These are phyloP conservation scores for Phialophora expanda DNA, from an alignment of 2,329 filamentous ascomycete genomes.

Conservation along the genomic window DNA sequence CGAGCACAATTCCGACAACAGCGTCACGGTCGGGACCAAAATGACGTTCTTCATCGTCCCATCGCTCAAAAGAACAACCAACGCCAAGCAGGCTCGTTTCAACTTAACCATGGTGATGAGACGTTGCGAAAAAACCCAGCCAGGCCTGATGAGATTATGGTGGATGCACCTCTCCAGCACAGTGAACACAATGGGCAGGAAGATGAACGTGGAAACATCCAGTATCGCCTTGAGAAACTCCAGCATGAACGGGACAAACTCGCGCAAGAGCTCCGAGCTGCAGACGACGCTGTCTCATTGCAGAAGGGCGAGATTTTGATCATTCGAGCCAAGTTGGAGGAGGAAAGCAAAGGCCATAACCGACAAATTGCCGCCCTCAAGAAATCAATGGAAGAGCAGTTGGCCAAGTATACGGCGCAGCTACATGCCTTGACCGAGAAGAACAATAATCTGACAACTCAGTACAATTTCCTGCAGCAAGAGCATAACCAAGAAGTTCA, in stretches of 20 bases:
- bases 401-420: constrained; percentile 59
- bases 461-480: constrained; percentile 65
- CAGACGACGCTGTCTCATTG: constrained; percentile 51
- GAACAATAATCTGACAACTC: constrained; percentile 61
- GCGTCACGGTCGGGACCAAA: constrained; percentile 34
- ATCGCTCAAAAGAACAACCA: constrained; percentile 3
- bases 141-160: constrained; percentile 18
- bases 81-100: constrained; percentile 6
- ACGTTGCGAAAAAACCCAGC: constrained; percentile 20
- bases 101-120: constrained; percentile 1
- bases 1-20: constrained; percentile 38
- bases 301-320: constrained; percentile 68
- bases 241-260: constrained; percentile 49
- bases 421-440: constrained; percentile 61
- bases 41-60: constrained; percentile 2
- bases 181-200: background rate
- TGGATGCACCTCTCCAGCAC: constrained; percentile 15
- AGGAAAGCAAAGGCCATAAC: constrained; percentile 59
- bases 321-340: constrained; percentile 63
- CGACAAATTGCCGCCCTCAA: constrained; percentile 59
- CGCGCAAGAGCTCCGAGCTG: constrained; percentile 46
- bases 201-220: constrained; percentile 42
- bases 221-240: constrained; percentile 34
- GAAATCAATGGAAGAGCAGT: constrained; percentile 59
- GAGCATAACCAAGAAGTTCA: constrained; percentile 63